Evolutionary conservation across 768 basidiomycete species (phyloP).

Genomic region (Boletus rubescentipes): DNA sequence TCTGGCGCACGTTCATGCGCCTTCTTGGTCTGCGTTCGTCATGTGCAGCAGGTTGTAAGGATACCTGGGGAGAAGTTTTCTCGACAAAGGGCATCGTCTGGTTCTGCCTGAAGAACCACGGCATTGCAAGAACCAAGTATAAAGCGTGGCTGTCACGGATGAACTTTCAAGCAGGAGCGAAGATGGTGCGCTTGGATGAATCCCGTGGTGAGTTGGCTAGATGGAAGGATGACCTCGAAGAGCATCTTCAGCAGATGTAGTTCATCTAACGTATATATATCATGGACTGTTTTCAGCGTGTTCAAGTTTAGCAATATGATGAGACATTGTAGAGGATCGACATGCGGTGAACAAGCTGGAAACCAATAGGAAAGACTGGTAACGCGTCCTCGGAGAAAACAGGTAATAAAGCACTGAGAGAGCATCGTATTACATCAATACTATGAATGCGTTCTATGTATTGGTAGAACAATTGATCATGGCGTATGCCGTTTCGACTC

Average conservation of each 20-base stretch:
- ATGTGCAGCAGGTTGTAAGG: constrained; percentile 52
- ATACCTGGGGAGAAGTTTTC: constrained; percentile 41
- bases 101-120: constrained; percentile 47
- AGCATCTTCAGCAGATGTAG: constrained; percentile 8
- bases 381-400: too few species aligned
- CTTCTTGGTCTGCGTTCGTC: constrained; percentile 33
- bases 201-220: constrained; percentile 43
- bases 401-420: too few species aligned
- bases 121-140: constrained; percentile 15
- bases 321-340: too few species aligned
- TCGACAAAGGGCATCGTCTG: constrained; percentile 51
- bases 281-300: too few species aligned
- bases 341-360: too few species aligned
- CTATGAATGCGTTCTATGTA: too few species aligned
- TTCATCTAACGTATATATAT: neutral
- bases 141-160: constrained; percentile 16
- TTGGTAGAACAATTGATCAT: too few species aligned
- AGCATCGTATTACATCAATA: too few species aligned
- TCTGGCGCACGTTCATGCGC: constrained; percentile 52
- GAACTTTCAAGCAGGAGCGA: constrained; percentile 30
- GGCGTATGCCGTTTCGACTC: too few species aligned
- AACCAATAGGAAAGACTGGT: too few species aligned
- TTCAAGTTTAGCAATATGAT: too few species aligned
- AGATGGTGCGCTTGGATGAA: constrained; percentile 52
- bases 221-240: constrained; percentile 36